Evolutionary conservation across 176 grass and related monocot species (phyloP), one percentile per base, ranked within the genome.

Genomic region (Cenchrus americanus): DNA sequence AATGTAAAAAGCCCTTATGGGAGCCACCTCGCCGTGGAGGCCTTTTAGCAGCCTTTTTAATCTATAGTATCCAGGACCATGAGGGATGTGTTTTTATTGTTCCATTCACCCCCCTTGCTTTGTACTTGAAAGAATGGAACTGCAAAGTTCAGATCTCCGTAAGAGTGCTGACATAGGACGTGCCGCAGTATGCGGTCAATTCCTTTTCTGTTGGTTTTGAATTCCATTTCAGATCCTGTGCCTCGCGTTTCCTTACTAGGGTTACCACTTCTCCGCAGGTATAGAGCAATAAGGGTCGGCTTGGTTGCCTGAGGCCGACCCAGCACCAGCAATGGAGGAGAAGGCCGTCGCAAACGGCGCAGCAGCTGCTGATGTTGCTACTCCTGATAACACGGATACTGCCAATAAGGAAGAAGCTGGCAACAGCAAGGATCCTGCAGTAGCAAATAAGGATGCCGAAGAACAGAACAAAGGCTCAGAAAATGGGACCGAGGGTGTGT

Each of bases 321-420:
- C 52, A 81, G 66, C 80, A 50, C 42, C 66, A 18, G 72, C 47
- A 64, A 83, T 84, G 86, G 92, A 84, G 52, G 83, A 79, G 75
- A 66, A 17, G 3, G 83, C 51, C 73, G 34, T 87, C 11, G 83
- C 58, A 23, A 94, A 91, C 82, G 89, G 89, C 61, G 86, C 58
- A 77, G 51, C 37, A 58, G 53, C 70, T 10, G 62, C 22, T 17
- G 71, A 69, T 22, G 70, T 53, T 32, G 68, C 66, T 83, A 62
- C 77, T 80, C 71, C 82, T 71, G 64, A 46, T 44, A 83, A 74
- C 14, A 69, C 76, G 59, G 71, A 69, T 27, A 47, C 58, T 69
- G 13, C 60, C 80, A 62, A 62, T 3, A 90, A 88, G 80, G 80
- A 79, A 69, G 75, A 83, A 27, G 6, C 82, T 84, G 43, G 11